Evolutionary conservation across 1,284 basidiomycete genomes (phyloP).

Genomic region (Puccinia hordei): DNA sequence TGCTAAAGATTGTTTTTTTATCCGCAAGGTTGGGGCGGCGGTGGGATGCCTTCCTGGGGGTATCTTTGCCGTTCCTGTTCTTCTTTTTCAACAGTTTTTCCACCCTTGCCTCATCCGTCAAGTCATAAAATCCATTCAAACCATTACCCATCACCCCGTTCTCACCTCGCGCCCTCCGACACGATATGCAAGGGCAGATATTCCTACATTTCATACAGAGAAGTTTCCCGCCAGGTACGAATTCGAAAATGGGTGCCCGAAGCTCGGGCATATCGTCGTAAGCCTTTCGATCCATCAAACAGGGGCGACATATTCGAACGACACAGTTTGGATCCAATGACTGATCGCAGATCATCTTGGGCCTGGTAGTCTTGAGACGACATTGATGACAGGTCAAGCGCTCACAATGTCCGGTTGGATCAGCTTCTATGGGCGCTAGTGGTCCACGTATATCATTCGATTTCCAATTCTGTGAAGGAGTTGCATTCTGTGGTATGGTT

Average conservation of each 20-base stretch:
- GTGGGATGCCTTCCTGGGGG: background rate
- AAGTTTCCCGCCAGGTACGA: slow-evolving; percentile 38
- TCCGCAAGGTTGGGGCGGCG: background rate
- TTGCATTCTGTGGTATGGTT: background rate
- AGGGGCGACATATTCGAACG: slow-evolving; percentile 30
- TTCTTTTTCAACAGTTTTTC: background rate
- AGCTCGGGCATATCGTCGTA: slow-evolving; percentile 41
- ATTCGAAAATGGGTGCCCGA: slow-evolving; percentile 33
- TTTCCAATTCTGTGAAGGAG: background rate
- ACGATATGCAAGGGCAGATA: slow-evolving; percentile 36
- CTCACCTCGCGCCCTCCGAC: slow-evolving; percentile 34
- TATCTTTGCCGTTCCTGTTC: background rate
- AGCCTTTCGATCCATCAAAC: slow-evolving; percentile 12
- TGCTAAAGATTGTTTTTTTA: background rate
- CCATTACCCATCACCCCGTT: slow-evolving; percentile 4
- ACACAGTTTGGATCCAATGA: slow-evolving; percentile 32
- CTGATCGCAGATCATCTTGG: slow-evolving; percentile 49
- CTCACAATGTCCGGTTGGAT: slow-evolving; percentile 24
- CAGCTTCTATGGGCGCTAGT: slow-evolving; percentile 20
- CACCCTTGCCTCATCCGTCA: background rate
- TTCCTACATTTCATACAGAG: slow-evolving; percentile 36
- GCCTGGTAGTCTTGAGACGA: slow-evolving; percentile 33
- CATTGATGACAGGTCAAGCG: slow-evolving; percentile 44
- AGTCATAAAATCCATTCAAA: slow-evolving; percentile 7
- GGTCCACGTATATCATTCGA: background rate